A percentile compares a stretch with the other conserved stretches of the same genome.
Evolutionary conservation across 192 early-diverging fungal species (phyloP).

Genomic region (Dimargaris xerosporica): DNA sequence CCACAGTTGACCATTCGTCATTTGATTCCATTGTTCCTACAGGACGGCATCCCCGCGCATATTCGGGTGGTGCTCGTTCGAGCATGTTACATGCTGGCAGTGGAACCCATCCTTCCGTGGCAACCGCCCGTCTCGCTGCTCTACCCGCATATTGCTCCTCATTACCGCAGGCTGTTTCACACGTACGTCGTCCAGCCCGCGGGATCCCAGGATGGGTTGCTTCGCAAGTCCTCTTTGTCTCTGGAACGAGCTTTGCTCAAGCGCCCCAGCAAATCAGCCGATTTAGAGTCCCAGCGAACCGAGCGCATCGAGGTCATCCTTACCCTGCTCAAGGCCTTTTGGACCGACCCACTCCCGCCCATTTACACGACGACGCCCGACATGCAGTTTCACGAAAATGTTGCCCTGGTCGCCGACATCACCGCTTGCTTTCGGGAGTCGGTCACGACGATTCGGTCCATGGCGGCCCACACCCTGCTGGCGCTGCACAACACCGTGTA

Average conservation of each 20-base stretch:
- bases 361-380: slow-evolving; percentile 52
- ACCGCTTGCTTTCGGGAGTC: slow-evolving; percentile 59
- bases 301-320: slow-evolving; percentile 73
- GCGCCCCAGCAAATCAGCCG: slow-evolving; percentile 29
- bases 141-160: slow-evolving; percentile 39
- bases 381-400: slow-evolving; percentile 54
- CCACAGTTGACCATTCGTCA: slow-evolving; percentile 53
- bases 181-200: slow-evolving; percentile 1
- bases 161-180: slow-evolving; percentile 46
- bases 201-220: slow-evolving; percentile 20
- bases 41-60: slow-evolving; percentile 47
- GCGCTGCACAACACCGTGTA: slow-evolving; percentile 53
- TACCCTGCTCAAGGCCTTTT: slow-evolving; percentile 58
- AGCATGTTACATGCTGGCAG: slow-evolving; percentile 53
- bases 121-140: slow-evolving; percentile 41
- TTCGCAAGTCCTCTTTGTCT: slow-evolving; percentile 15
- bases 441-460: slow-evolving; percentile 48
- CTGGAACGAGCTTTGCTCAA: slow-evolving; percentile 15
- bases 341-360: slow-evolving; percentile 56
- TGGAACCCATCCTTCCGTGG: slow-evolving; percentile 49
- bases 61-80: slow-evolving; percentile 72
- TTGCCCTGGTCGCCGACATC: slow-evolving; percentile 53
- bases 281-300: slow-evolving; percentile 31
- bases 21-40: slow-evolving; percentile 53
- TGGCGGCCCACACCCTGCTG: slow-evolving; percentile 54